Conservation (phyloP, 495 filamentous ascomycete genomes). For the Trichoderma asperelloides region DNA sequence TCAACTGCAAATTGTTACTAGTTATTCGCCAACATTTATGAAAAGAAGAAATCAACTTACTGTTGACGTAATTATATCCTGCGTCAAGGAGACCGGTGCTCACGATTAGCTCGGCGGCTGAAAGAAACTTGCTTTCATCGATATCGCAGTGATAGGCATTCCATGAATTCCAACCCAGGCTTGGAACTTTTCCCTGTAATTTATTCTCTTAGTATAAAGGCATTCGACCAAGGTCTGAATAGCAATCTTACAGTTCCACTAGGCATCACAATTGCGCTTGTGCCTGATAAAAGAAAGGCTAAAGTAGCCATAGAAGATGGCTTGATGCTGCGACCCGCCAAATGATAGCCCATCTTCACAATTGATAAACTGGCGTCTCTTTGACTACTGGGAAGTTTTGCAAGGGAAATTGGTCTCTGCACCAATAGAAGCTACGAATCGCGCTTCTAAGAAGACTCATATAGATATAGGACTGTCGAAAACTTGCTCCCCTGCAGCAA, state of each 20-base stretch:
- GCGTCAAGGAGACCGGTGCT: constrained; percentile 5
- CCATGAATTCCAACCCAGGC: constrained; percentile 53
- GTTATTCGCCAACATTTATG: constrained; percentile 14
- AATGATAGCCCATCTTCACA: background rate
- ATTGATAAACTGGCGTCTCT: too few species aligned
- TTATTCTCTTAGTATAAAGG: background rate
- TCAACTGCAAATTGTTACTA: constrained; percentile 56
- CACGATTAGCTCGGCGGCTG: constrained; percentile 44
- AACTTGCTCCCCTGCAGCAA: too few species aligned
- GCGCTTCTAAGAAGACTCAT: too few species aligned
- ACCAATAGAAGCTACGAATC: too few species aligned
- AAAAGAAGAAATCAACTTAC: constrained; percentile 22
- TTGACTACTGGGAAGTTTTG: too few species aligned
- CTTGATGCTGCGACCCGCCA: background rate
- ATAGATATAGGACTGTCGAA: too few species aligned
- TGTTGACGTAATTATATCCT: constrained; percentile 17
- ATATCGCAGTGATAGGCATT: constrained; percentile 52
- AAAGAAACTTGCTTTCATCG: constrained; percentile 40
- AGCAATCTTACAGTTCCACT: background rate
- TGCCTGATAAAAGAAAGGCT: background rate
- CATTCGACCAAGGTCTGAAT: background rate
- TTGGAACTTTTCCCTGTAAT: constrained; percentile 28
- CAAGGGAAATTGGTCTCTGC: too few species aligned
- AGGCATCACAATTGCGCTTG: background rate
- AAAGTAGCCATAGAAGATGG: background rate